Conservation (phyloP, 2,329 filamentous ascomycete species). For the Aspergillus amoenus region DNA sequence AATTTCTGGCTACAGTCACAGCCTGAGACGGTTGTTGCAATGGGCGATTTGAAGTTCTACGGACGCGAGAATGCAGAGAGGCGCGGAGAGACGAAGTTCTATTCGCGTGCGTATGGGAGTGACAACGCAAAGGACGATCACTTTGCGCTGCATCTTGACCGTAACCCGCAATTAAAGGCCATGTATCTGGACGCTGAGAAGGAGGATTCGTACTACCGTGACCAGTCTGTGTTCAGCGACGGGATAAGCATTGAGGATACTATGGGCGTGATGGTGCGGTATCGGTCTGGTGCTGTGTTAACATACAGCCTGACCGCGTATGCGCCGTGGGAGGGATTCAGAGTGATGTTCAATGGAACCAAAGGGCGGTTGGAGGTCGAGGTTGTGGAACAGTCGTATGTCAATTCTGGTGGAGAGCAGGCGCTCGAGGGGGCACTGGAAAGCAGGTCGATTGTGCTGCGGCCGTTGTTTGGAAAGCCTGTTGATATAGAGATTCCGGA, state of each 20-base stretch:
- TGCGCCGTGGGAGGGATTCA: slow-evolving; percentile 51
- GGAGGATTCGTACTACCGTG: slow-evolving; percentile 61
- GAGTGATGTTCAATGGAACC: slow-evolving; percentile 45
- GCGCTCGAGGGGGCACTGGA: slow-evolving; percentile 33
- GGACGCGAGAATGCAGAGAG: slow-evolving; percentile 61
- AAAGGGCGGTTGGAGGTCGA: slow-evolving; percentile 60
- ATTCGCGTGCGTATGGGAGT: slow-evolving; percentile 49
- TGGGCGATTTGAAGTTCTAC: slow-evolving; percentile 61
- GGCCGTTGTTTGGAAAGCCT: slow-evolving; percentile 59
- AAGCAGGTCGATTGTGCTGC: slow-evolving; percentile 37
- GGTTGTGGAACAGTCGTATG: slow-evolving; percentile 57
- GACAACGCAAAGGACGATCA: slow-evolving; percentile 54
- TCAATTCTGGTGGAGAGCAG: slow-evolving; percentile 61
- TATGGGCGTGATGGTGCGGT: slow-evolving; percentile 60
- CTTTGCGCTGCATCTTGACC: slow-evolving; percentile 58
- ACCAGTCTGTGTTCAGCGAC: slow-evolving; percentile 63
- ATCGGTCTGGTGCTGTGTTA: slow-evolving; percentile 56
- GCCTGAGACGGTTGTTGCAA: slow-evolving; percentile 58
- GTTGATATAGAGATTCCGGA: slow-evolving; percentile 54
- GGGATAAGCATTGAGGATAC: slow-evolving; percentile 66
- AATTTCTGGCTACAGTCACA: slow-evolving; percentile 62
- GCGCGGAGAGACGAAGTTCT: slow-evolving; percentile 52
- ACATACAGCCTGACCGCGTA: slow-evolving; percentile 59
- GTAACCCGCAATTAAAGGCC: slow-evolving; percentile 54
- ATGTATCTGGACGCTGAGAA: slow-evolving; percentile 64